A percentile compares a stretch with the other conserved stretches of the same genome.
Conservation (phyloP, 371 early-diverging fungal species). For the Entomophthora muscae region DNA sequence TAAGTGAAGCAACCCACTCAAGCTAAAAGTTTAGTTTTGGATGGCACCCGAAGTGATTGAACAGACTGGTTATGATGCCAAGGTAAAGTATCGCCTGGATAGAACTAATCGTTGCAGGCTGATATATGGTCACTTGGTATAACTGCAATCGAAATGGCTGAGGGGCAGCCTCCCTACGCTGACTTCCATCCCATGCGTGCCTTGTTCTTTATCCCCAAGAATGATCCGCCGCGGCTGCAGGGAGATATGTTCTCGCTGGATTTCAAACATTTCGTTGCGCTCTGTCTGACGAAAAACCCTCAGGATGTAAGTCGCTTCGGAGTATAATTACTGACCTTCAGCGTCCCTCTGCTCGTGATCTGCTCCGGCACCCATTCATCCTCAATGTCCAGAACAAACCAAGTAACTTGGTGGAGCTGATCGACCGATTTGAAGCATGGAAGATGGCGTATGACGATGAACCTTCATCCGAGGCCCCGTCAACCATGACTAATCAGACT, state of each 20-base stretch:
- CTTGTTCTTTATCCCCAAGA: conserved; percentile 82
- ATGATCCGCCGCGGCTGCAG: conserved; percentile 68
- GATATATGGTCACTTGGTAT: conserved; percentile 99
- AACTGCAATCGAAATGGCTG: conserved; percentile 92
- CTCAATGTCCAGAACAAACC: conserved; percentile 7
- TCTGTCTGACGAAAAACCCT: conserved; percentile 79
- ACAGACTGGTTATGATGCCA: conserved; percentile 86
- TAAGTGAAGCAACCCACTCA: conserved; percentile 23
- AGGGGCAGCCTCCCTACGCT: conserved; percentile 83
- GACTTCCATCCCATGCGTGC: conserved; percentile 87
- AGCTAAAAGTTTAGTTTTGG: conserved; percentile 43
- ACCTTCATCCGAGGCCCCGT: background rate
- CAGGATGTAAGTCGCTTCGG: conserved; percentile 24
- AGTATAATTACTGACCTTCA: background rate
- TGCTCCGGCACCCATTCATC: conserved; percentile 8
- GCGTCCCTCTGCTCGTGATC: conserved; percentile 7
- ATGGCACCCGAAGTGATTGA: conserved; percentile 98
- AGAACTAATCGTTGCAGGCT: conserved; percentile 23
- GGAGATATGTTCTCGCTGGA: conserved; percentile 57
- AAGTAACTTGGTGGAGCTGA: conserved; percentile 5
- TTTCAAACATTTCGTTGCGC: conserved; percentile 80
- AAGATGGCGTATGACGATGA: conserved; percentile 9
- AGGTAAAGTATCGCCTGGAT: conserved; percentile 20
- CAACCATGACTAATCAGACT: background rate
- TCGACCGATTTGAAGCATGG: conserved; percentile 8